phyloP scores from a whole-genome alignment of 345 rosid species.

The Gossypium bickii region DNA sequence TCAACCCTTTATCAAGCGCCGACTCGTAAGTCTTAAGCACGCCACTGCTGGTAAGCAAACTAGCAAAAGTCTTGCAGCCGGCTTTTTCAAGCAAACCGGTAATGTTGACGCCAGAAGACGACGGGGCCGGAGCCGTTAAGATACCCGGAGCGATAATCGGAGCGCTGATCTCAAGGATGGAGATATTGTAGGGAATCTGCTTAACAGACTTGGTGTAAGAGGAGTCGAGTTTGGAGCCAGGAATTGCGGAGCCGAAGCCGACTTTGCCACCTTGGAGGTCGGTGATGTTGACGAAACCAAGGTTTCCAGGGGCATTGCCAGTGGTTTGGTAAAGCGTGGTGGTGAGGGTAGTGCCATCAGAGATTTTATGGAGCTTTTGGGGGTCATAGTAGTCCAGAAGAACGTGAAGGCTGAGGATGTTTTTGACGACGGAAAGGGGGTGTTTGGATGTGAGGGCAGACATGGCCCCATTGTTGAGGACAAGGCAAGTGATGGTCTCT shows the following conservation, averaged over 20 bases:
- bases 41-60: conserved; percentile 55
- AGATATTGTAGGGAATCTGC: conserved; percentile 81
- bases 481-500: conserved; percentile 67
- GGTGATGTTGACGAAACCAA: conserved; percentile 85
- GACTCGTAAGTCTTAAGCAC: conserved; percentile 69
- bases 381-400: conserved; percentile 85
- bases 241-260: conserved; percentile 70
- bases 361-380: conserved; percentile 68
- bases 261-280: conserved; percentile 83
- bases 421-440: conserved; percentile 73
- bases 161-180: conserved; percentile 56
- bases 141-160: conserved; percentile 72
- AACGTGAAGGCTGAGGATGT: conserved; percentile 62
- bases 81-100: conserved; percentile 79
- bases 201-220: conserved; percentile 66
- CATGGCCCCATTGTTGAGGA: conserved; percentile 78
- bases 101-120: conserved; percentile 55
- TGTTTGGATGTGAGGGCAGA: conserved; percentile 53
- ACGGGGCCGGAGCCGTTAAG: conserved; percentile 56
- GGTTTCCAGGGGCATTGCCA: conserved; percentile 78
- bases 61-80: conserved; percentile 78
- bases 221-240: conserved; percentile 80
- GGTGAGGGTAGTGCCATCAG: conserved; percentile 63
- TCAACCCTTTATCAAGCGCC: conserved; percentile 62
- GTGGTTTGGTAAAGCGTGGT: conserved; percentile 95